These are phyloP conservation scores for Cylindrodendrum hubeiense DNA, from an alignment of 2,329 filamentous ascomycete species.

Conservation along the genomic window DNA sequence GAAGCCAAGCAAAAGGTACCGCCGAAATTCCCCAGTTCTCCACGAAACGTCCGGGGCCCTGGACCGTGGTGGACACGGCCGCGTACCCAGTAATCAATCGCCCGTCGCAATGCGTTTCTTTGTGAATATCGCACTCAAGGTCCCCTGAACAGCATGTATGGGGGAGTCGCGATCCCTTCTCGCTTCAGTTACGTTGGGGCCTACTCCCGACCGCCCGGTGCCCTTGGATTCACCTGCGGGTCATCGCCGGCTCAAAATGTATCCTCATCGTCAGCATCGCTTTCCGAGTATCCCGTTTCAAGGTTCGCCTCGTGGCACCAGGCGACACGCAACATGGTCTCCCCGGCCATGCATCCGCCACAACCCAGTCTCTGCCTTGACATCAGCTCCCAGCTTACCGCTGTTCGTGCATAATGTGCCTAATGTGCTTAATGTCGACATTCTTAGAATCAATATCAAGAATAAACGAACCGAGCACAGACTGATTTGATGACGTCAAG, in stretches of 20 bases:
- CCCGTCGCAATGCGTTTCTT: background rate
- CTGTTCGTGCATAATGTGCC: background rate
- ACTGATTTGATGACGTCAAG: conserved; percentile 11
- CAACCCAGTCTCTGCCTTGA: background rate
- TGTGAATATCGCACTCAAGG: background rate
- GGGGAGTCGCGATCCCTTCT: background rate
- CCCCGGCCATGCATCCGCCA: conserved; percentile 10
- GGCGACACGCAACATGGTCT: conserved; percentile 14
- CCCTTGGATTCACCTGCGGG: background rate
- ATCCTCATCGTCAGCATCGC: background rate
- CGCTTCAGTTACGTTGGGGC: background rate
- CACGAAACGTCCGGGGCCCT: conserved; percentile 9
- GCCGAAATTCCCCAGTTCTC: conserved; percentile 6
- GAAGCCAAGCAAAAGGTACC: conserved; percentile 8
- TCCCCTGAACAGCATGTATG: background rate
- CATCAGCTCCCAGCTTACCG: background rate
- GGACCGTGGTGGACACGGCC: background rate
- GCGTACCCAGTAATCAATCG: background rate
- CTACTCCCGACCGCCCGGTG: background rate
- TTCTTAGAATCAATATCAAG: background rate
- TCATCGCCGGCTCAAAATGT: background rate
- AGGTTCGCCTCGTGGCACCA: conserved; percentile 2
- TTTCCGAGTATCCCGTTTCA: conserved; percentile 10
- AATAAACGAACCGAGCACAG: conserved; percentile 3
- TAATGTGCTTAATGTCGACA: background rate